Conservation (phyloP, 257 asterid genomes). For the Solanum ossicruentum region DNA sequence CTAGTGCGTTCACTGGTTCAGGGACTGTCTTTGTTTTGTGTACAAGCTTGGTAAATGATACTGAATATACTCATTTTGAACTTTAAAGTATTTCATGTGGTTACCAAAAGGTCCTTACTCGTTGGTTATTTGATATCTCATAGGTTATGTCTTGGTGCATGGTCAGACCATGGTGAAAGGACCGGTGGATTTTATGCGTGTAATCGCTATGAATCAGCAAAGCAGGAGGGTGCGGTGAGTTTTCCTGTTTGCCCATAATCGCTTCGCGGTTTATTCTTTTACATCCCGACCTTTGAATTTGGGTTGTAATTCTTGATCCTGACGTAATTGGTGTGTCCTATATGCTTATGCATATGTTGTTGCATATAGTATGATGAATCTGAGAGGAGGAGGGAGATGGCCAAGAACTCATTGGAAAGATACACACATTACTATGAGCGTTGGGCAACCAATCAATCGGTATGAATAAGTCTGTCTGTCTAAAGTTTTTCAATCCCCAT, state of each 20-base stretch:
- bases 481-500: not conserved
- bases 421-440: conserved; percentile 99
- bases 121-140: not conserved
- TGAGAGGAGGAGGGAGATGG: conserved; percentile 99
- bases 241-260: not conserved
- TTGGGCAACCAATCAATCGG: conserved; percentile 99
- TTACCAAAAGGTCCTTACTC: not conserved
- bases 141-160: conserved; percentile 94
- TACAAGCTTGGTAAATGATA: not conserved
- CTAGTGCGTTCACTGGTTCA: not conserved
- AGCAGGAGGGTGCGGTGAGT: conserved; percentile 95
- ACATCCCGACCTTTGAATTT: not conserved
- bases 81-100: not conserved
- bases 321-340: not conserved
- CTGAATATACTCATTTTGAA: not conserved
- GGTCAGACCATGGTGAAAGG: conserved; percentile 99
- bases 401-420: conserved; percentile 98
- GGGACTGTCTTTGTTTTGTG: not conserved
- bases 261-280: not conserved
- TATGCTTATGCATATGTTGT: not conserved
- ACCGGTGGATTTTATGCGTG: conserved; percentile 99
- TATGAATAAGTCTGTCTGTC: conserved; percentile 16
- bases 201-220: conserved; percentile 96
- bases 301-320: not conserved
- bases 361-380: conserved; percentile 80